phyloP scores from a whole-genome alignment of 768 basidiomycete genomes.

The Phaffia australis region DNA sequence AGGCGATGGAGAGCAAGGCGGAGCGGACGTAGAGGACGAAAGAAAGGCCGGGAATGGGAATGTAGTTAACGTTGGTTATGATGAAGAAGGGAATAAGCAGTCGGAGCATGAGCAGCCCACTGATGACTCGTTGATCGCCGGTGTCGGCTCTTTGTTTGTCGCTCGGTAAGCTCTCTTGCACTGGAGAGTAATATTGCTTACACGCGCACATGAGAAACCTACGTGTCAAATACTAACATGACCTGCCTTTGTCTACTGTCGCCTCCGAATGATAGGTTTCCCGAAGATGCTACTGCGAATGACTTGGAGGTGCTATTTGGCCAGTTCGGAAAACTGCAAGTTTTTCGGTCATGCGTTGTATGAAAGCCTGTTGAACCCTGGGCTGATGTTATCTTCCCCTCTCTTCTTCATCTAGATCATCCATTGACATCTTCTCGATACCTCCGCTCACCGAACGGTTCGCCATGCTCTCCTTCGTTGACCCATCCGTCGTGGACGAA shows the following conservation, averaged over 20 bases:
- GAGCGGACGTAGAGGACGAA: constrained; percentile 7
- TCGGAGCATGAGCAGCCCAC: constrained; percentile 6
- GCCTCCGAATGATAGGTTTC: constrained; percentile 29
- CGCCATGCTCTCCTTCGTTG: constrained; percentile 32
- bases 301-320: constrained; percentile 37
- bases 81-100: background rate
- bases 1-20: background rate
- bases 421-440: constrained; percentile 37
- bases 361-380: background rate
- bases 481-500: constrained; percentile 26
- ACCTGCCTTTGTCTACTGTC: background rate
- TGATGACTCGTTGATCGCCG: constrained; percentile 29
- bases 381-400: background rate
- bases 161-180: constrained; percentile 29
- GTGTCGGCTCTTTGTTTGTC: constrained; percentile 33
- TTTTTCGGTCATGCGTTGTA: background rate
- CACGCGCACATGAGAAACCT: no score
- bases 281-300: constrained; percentile 31
- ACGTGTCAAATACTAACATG: constrained; percentile 5
- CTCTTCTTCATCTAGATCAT: constrained; percentile 26
- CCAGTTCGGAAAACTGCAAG: constrained; percentile 36
- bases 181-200: background rate
- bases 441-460: constrained; percentile 34
- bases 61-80: background rate
- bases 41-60: background rate